Evolutionary conservation across 108 stramenopile species (phyloP).

Genomic region (Cylindrotheca fusiformis): DNA sequence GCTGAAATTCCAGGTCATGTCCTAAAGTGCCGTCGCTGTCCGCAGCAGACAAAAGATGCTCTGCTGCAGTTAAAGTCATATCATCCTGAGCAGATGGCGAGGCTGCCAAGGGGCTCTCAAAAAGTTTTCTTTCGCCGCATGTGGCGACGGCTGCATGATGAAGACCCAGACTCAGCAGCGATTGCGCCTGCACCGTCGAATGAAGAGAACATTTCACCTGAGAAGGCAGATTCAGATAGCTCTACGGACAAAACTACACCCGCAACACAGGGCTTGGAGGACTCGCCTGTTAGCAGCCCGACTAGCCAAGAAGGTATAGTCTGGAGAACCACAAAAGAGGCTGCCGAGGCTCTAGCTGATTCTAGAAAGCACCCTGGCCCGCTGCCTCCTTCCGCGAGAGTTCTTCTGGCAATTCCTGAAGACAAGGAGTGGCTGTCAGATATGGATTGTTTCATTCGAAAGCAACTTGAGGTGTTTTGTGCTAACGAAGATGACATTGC

Average conservation of each 20-base stretch:
- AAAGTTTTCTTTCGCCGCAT: conserved; percentile 87
- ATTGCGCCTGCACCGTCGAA: conserved; percentile 2
- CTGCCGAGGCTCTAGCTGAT: conserved; percentile 36
- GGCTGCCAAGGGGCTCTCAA: conserved; percentile 79
- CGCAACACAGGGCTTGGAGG: neutral
- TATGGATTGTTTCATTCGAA: conserved; percentile 74
- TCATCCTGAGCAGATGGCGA: conserved; percentile 77
- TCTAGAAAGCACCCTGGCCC: conserved; percentile 14
- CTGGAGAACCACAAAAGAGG: conserved; percentile 32
- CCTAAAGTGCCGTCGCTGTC: conserved; percentile 75
- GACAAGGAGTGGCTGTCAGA: conserved; percentile 88
- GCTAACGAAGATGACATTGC: conserved; percentile 63
- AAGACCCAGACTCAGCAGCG: conserved; percentile 29
- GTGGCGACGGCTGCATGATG: conserved; percentile 84
- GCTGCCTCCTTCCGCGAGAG: conserved; percentile 52
- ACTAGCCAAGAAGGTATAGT: conserved; percentile 39
- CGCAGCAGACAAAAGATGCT: conserved; percentile 64
- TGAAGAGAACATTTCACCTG: neutral
- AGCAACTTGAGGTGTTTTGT: conserved; percentile 79
- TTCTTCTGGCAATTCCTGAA: conserved; percentile 76
- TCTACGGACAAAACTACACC: neutral
- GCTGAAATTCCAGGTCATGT: conserved; percentile 88
- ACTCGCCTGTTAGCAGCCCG: neutral
- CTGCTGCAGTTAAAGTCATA: conserved; percentile 61
- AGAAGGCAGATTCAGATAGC: neutral